Evolutionary conservation across 2,329 filamentous ascomycete species (phyloP).

Genomic region (Fusarium sp.): DNA sequence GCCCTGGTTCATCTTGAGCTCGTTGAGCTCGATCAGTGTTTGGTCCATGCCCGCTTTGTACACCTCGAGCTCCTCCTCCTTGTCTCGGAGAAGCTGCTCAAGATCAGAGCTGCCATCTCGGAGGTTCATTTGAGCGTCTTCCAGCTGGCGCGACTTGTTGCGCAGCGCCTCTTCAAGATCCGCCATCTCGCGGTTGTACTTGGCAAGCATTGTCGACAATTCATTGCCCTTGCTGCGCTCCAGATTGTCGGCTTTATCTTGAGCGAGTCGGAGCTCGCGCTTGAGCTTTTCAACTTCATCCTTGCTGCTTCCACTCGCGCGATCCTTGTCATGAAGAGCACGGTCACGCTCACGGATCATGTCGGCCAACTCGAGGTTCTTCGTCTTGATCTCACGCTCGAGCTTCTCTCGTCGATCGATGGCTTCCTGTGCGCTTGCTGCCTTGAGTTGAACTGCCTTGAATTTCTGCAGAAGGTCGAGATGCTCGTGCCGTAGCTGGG

Average conservation of each 20-base stretch:
- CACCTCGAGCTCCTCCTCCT: constrained; percentile 97
- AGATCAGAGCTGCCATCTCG: constrained; percentile 86
- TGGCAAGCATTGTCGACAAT: constrained; percentile 90
- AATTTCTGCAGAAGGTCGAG: constrained; percentile 95
- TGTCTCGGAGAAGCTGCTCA: constrained; percentile 86
- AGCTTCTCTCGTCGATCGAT: constrained; percentile 95
- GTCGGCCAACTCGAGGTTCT: constrained; percentile 97
- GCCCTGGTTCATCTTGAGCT: constrained; percentile 79
- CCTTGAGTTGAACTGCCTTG: constrained; percentile 95
- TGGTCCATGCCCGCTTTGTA: constrained; percentile 99
- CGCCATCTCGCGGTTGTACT: constrained; percentile 97
- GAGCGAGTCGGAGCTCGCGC: constrained; percentile 90
- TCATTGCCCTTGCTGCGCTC: constrained; percentile 95
- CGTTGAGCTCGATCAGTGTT: constrained; percentile 90
- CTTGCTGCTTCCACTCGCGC: constrained; percentile 84
- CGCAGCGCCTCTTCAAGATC: constrained; percentile 93
- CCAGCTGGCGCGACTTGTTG: constrained; percentile 87
- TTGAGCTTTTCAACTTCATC: constrained; percentile 95
- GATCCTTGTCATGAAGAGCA: constrained; percentile 91
- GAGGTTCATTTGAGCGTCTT: constrained; percentile 82
- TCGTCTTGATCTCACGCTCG: constrained; percentile 97
- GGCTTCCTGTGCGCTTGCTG: constrained; percentile 94
- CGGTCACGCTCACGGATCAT: constrained; percentile 98
- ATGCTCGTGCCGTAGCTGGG: constrained; percentile 93
- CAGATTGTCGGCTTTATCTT: constrained; percentile 90